Base-by-base conservation (phyloP, 352 stramenopile species). In the Phytophthora hybrid region DNA sequence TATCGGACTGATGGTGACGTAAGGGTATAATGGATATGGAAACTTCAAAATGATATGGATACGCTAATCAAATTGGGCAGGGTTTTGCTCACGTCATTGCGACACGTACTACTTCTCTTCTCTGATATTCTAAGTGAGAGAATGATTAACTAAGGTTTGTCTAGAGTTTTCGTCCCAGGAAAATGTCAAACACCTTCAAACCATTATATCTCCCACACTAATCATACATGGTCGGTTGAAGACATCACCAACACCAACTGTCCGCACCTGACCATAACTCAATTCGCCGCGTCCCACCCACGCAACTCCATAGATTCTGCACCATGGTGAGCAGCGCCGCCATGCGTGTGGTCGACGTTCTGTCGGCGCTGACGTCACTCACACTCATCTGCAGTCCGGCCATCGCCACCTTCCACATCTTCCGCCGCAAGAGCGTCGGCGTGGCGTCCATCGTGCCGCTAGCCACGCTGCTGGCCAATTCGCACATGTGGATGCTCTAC, bases 401-500 rank as follows among this genome's bases (percentile, higher is more conserved):
- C 31, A 73, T 81, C 8, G 65, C 67, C 26, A 74, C 82, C 11
- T 66, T 58, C 49, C 73, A 58, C 32, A 81, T 86, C 63, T 71
- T 73, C 68, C 71, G 61, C 29, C 49, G 37, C 21, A 80, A 81
- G 32, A 31, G 71, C 66, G 55, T 83, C 14, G 81, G 71, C 6
- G 63, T 80, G 18, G 53, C 62, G 11, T 85, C 80, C 31, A 69
- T 87, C 2, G 32, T 84, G 26, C 78, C 79, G 31, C 69, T 88
- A 14, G 77, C 73, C 1, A 71, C 77, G 13, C 52, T 88, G 26
- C 64, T 83, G 13, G 71, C 59, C 67, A 31, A 31, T 31, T 31
- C 29, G 37, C 78, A 84, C 60, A 61, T 80, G 51, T 81, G 77
- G 80, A 81, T 83, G 74, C 56, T 85, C 14, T 84, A 87, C 32